phyloP scores from a whole-genome alignment of 2,329 filamentous ascomycete species.

The Zymoseptoria pseudotritici region DNA sequence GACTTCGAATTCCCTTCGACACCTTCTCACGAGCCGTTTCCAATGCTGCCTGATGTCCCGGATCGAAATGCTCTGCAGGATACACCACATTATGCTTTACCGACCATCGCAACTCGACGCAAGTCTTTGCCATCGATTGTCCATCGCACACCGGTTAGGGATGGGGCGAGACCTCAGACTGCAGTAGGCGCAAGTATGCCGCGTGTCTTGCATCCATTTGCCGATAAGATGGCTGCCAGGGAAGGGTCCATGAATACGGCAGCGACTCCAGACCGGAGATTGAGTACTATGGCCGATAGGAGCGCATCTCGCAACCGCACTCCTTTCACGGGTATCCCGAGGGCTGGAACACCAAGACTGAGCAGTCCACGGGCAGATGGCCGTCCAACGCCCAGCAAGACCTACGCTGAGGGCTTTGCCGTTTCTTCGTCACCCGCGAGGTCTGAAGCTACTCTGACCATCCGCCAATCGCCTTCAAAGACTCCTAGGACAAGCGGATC shows the following conservation, averaged over 20 bases:
- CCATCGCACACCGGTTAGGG: slow-evolving; percentile 12
- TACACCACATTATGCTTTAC: slow-evolving; percentile 26
- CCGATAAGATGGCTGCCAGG: neutral
- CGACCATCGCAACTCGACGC: slow-evolving; percentile 27
- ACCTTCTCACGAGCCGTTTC: neutral
- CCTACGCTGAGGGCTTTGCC: neutral
- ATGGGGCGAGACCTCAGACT: slow-evolving; percentile 19
- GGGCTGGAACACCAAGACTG: neutral
- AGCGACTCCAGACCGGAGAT: neutral
- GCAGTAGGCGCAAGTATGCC: slow-evolving; percentile 25
- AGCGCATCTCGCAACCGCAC: slow-evolving; percentile 2
- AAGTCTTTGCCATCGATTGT: slow-evolving; percentile 26
- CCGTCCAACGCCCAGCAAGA: neutral
- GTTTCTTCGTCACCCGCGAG: neutral
- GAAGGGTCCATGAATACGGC: neutral
- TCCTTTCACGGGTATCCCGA: slow-evolving; percentile 1
- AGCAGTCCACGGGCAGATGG: neutral
- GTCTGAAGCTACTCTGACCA: neutral
- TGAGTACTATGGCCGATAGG: slow-evolving; percentile 1
- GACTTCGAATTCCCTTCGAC: neutral
- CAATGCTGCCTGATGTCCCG: slow-evolving; percentile 6
- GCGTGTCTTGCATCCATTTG: slow-evolving; percentile 16
- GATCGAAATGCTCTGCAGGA: slow-evolving; percentile 4
- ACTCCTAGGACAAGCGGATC: slow-evolving; percentile 6
- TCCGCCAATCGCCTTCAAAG: neutral